Conservation (phyloP, 768 basidiomycete genomes). For the Phaeotremella fagi region DNA sequence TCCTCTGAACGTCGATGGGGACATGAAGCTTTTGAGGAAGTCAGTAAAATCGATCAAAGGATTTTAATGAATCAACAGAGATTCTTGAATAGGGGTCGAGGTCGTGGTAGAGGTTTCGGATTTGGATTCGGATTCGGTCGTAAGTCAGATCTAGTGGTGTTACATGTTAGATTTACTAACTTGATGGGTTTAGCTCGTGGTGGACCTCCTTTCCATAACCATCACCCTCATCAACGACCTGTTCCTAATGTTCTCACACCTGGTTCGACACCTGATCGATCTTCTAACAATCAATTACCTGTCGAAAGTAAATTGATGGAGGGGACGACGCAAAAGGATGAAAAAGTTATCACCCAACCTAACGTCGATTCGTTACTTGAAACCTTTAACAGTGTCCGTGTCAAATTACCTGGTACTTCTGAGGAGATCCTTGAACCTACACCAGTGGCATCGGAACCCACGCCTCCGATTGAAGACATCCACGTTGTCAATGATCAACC, state of each 20-base stretch:
- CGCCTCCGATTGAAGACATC: slow-evolving; percentile 3
- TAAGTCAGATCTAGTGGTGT: slow-evolving; percentile 3
- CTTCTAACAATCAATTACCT: no score
- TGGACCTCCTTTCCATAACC: slow-evolving; percentile 7
- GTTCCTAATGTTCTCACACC: slow-evolving; percentile 7
- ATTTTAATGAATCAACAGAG: slow-evolving; percentile 3
- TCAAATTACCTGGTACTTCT: slow-evolving; percentile 27
- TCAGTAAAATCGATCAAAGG: slow-evolving; percentile 1
- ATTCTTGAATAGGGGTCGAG: slow-evolving; percentile 9
- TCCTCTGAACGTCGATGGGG: slow-evolving; percentile 30
- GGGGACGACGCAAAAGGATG: slow-evolving; percentile 2
- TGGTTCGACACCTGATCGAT: slow-evolving; percentile 6
- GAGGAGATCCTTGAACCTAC: background rate
- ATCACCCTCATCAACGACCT: no score
- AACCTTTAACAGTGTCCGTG: slow-evolving; percentile 14
- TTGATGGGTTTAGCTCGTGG: slow-evolving; percentile 17
- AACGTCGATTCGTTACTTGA: slow-evolving; percentile 25
- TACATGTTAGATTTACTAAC: background rate
- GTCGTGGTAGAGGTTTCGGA: slow-evolving; percentile 22
- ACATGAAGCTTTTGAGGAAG: slow-evolving; percentile 36
- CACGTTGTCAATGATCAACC: slow-evolving; percentile 5
- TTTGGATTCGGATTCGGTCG: slow-evolving; percentile 27
- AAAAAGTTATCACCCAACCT: slow-evolving; percentile 20
- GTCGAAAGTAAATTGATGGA: background rate
- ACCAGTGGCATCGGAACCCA: slow-evolving; percentile 4